Base-by-base conservation (phyloP, 371 early-diverging fungal genomes). In the Saksenaea oblongispora region DNA sequence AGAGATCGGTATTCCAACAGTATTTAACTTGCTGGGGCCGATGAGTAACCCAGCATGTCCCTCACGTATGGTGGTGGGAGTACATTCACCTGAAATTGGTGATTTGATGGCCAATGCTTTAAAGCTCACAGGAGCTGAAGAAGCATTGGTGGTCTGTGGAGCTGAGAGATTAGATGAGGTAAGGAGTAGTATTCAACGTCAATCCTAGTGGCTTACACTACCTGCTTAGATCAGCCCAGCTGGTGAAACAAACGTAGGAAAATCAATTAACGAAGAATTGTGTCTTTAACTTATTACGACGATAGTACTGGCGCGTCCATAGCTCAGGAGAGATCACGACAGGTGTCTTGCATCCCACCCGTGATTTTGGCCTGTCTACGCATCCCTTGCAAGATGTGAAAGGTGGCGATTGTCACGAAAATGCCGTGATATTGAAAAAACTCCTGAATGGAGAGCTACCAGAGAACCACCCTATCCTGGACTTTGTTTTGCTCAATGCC, bases 11-110 rank as follows among this genome's bases (percentile, higher is more conserved):
- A 78, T 97, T 8, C 93, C 95, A 11, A 95, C 98, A 0, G 89
- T 96, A 8, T 96, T 98, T 83, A 98, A 97, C 66, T 69, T 95
- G n/a, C 82, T 97, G 26, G 98, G 98, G 0, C 98, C 98, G 1
- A 82, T 97, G 76, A 89, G 84, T 41, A 97, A 96, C 70, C 98
- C 98, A 7, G 93, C 93, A n/a, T 69, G 69, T 31, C 97, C 98
- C 4, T 72, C 71, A n/a, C 82, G 90, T 18, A 85, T 91, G 41
- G 90, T 97, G 4, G 90, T 97, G 1, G 98, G 98, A 28, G 97
- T 98, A 11, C 87, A 91, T 70, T 89, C 93, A 1, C 83, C 87
- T 35, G 61, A 82, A 18, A 73, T 97, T 9, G 98, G 97, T 5
- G 80, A 69, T 0, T 67, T 94, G 18, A 92, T 97, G 90, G 94